phyloP scores from a whole-genome alignment of 805 yeast species.

The Schizosaccharomyces osmophilus region DNA sequence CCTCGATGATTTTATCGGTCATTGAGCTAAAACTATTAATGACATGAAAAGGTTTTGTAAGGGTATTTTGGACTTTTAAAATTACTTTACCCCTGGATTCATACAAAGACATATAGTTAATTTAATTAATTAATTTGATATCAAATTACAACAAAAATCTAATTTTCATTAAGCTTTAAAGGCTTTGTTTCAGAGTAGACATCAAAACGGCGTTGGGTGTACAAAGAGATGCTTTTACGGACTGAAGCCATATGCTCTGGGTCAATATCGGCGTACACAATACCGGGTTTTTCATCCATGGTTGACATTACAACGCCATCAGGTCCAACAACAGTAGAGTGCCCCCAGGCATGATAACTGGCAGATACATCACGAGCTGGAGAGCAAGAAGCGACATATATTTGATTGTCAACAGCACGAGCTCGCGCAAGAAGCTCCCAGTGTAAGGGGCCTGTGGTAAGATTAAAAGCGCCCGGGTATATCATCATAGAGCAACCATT shows the following conservation, averaged over 20 bases:
- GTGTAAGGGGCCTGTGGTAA: slow-evolving; percentile 75
- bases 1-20: too few species aligned
- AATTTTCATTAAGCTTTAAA: not conserved
- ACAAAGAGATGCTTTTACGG: slow-evolving; percentile 45
- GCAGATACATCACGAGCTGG: slow-evolving; percentile 82
- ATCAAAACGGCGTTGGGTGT: slow-evolving; percentile 47
- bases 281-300: slow-evolving; percentile 39
- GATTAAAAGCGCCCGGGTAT: slow-evolving; percentile 82
- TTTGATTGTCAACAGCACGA: slow-evolving; percentile 72
- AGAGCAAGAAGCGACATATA: slow-evolving; percentile 70
- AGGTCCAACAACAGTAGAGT: slow-evolving; percentile 68
- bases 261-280: slow-evolving; percentile 49
- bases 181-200: slow-evolving; percentile 24
- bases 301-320: slow-evolving; percentile 64
- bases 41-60: too few species aligned
- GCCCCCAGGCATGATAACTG: slow-evolving; percentile 70
- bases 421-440: slow-evolving; percentile 64
- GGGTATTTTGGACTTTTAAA: too few species aligned
- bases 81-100: too few species aligned
- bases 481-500: slow-evolving; percentile 49
- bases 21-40: too few species aligned
- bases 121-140: not conserved
- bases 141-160: not conserved
- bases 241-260: slow-evolving; percentile 31
- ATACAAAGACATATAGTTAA: too few species aligned